A percentile compares a stretch with the other conserved stretches of the same genome.
phyloP scores from a whole-genome alignment of 257 asterid genomes.

The Fraxinus anomala region DNA sequence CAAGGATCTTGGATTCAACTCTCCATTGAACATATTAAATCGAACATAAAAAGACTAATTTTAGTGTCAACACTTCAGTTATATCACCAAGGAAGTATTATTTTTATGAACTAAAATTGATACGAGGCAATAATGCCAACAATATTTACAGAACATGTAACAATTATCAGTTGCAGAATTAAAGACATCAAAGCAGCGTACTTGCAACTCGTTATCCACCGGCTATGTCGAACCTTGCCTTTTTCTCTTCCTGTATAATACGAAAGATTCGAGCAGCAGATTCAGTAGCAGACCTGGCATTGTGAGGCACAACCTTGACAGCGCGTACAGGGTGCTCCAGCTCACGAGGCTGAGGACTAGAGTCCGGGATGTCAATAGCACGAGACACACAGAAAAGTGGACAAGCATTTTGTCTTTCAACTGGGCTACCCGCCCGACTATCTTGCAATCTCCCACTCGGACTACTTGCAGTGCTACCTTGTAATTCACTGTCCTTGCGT shows the following conservation, averaged over 20 bases:
- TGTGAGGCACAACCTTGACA: slow-evolving; percentile 62
- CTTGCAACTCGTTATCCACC: neutral
- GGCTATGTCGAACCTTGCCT: slow-evolving; percentile 34
- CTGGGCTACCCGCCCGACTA: slow-evolving; percentile 16
- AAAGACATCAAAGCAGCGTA: neutral
- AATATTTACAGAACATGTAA: neutral
- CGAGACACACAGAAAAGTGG: slow-evolving; percentile 56
- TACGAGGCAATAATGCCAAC: neutral
- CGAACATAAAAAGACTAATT: neutral
- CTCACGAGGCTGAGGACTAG: slow-evolving; percentile 21
- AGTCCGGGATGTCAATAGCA: slow-evolving; percentile 16
- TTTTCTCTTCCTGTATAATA: slow-evolving; percentile 80
- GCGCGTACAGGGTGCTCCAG: slow-evolving; percentile 34
- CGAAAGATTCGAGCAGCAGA: slow-evolving; percentile 81
- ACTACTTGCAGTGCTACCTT: slow-evolving; percentile 65
- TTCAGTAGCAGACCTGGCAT: slow-evolving; percentile 68
- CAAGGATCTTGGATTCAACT: neutral
- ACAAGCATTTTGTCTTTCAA: slow-evolving; percentile 43
- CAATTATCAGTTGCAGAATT: neutral
- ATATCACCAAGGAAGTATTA: no score
- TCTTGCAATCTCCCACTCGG: slow-evolving; percentile 37
- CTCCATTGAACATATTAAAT: neutral
- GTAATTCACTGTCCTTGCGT: slow-evolving; percentile 52
- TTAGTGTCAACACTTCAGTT: neutral
- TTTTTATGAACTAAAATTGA: neutral